These are phyloP conservation scores for Vitis hybrid DNA, from an alignment of 177 flowering plant genomes.

Conservation along the genomic window DNA sequence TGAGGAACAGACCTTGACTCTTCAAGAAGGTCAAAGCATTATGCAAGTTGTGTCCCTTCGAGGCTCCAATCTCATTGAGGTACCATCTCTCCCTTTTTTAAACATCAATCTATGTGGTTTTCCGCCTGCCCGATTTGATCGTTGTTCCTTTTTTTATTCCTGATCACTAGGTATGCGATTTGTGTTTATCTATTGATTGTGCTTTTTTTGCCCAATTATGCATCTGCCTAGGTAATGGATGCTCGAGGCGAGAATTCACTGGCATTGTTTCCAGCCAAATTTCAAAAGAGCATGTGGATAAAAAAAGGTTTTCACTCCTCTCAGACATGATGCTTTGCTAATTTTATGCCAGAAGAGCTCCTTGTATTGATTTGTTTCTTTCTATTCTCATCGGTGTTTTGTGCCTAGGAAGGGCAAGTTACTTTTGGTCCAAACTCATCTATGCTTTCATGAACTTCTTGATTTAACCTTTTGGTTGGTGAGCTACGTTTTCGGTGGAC, in stretches of 20 bases:
- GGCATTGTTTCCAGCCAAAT: slow-evolving; percentile 88
- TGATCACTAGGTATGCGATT: background rate
- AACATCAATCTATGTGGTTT: background rate
- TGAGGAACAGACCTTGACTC: slow-evolving; percentile 34
- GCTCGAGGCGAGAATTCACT: slow-evolving; percentile 59
- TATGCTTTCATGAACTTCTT: background rate
- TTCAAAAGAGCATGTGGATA: slow-evolving; percentile 92
- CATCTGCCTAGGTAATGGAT: slow-evolving; percentile 68
- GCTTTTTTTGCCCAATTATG: background rate
- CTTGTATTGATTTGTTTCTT: too few species aligned
- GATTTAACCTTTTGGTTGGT: background rate
- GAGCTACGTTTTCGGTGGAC: background rate
- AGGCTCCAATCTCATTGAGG: slow-evolving; percentile 89
- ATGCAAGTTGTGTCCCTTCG: slow-evolving; percentile 75
- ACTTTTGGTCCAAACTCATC: background rate
- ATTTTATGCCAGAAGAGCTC: too few species aligned
- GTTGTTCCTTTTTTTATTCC: background rate
- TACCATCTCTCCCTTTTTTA: slow-evolving; percentile 7
- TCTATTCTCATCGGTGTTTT: background rate
- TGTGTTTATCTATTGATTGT: background rate
- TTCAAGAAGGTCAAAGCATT: slow-evolving; percentile 62
- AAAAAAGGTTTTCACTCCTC: slow-evolving; percentile 58
- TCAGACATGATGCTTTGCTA: too few species aligned
- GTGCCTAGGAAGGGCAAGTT: background rate
- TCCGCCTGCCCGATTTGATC: background rate